phyloP scores from a whole-genome alignment of 768 basidiomycete genomes.

The Megacollybia marginata region DNA sequence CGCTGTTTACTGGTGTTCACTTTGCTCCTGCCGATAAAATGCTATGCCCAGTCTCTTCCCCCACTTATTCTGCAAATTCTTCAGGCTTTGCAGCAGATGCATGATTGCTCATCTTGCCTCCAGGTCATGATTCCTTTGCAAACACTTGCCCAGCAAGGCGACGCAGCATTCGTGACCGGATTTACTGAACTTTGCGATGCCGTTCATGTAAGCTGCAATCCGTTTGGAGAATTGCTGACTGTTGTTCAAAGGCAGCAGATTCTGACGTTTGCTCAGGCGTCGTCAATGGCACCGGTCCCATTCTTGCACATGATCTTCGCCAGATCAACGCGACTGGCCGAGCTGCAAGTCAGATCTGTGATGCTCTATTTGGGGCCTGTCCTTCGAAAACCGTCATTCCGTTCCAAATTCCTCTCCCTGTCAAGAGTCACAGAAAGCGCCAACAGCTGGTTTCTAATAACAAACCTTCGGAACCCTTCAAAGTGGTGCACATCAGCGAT shows the following conservation, averaged over 20 bases:
- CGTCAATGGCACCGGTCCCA: slow-evolving; percentile 43
- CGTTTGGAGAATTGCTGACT: background rate
- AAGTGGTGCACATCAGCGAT: slow-evolving; percentile 57
- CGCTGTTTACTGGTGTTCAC: too few species aligned
- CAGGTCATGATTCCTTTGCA: slow-evolving; percentile 39
- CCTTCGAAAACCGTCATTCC: slow-evolving; percentile 36
- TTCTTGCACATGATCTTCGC: slow-evolving; percentile 50
- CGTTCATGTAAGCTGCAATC: slow-evolving; percentile 22
- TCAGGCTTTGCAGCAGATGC: too few species aligned
- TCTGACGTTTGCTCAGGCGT: slow-evolving; percentile 52
- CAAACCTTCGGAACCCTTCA: slow-evolving; percentile 37
- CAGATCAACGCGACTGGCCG: slow-evolving; percentile 36
- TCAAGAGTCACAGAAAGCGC: slow-evolving; percentile 9
- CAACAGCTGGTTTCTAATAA: slow-evolving; percentile 21
- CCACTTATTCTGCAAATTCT: too few species aligned
- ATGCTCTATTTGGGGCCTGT: slow-evolving; percentile 48
- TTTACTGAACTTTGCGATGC: slow-evolving; percentile 38
- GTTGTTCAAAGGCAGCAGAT: slow-evolving; percentile 34
- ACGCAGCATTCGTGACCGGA: slow-evolving; percentile 35
- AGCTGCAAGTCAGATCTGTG: slow-evolving; percentile 49
- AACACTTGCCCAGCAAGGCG: slow-evolving; percentile 39
- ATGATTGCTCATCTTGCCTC: slow-evolving; percentile 44
- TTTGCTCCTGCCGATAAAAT: too few species aligned
- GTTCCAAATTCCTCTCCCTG: slow-evolving; percentile 39
- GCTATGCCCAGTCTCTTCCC: too few species aligned